Conservation (phyloP, 371 early-diverging fungal genomes). For the Apophysomyces trapeziformis region DNA sequence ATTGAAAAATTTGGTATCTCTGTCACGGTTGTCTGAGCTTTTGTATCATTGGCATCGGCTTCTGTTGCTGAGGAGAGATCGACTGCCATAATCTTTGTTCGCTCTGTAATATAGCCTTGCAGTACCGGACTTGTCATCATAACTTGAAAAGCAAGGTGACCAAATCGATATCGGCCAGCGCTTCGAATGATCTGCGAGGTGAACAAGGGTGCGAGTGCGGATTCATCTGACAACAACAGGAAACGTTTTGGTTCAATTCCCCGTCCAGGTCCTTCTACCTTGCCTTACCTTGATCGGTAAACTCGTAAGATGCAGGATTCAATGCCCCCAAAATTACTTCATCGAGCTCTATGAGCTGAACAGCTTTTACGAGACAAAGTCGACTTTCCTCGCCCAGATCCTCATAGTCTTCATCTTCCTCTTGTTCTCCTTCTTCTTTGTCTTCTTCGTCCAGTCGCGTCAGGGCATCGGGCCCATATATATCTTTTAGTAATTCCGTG, state of each 20-base stretch:
- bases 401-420: conserved; percentile 23
- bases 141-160: conserved; percentile 32
- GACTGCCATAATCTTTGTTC: conserved; percentile 36
- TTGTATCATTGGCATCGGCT: conserved; percentile 7
- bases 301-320: conserved; percentile 56
- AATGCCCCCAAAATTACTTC: conserved; percentile 70
- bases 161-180: conserved; percentile 37
- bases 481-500: conserved; percentile 26
- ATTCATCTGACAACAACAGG: conserved; percentile 23
- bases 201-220: conserved; percentile 22
- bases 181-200: conserved; percentile 50
- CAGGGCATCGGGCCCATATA: conserved; percentile 44
- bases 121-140: conserved; percentile 71
- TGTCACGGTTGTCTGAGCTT: conserved; percentile 14
- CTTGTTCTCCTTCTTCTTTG: conserved; percentile 14
- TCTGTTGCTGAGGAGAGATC: conserved; percentile 44
- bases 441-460: conserved; percentile 36
- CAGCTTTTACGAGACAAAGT: conserved; percentile 35
- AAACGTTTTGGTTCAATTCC: not conserved
- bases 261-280: not conserved
- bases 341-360: conserved; percentile 62
- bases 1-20: conserved; percentile 25
- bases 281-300: conserved; percentile 54
- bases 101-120: conserved; percentile 62
- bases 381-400: conserved; percentile 19